A percentile compares a stretch with the other conserved stretches of the same genome.
These are phyloP conservation scores for Lichtheimia ornata DNA, from an alignment of 371 early-diverging fungal genomes.

Conservation along the genomic window DNA sequence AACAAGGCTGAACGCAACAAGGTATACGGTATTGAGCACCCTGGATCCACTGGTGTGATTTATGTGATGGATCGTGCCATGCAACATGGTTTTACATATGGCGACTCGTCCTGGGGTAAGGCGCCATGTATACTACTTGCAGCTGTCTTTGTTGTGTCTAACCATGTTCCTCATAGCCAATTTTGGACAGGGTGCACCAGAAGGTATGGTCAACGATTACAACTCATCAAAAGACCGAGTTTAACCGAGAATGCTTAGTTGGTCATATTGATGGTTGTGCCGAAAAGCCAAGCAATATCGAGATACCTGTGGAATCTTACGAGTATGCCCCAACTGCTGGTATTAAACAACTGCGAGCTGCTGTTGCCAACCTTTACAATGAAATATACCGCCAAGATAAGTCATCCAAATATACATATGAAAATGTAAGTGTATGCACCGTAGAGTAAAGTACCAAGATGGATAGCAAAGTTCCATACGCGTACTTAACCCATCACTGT, in stretches of 20 bases:
- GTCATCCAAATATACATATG: constrained; percentile 44
- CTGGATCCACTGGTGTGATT: constrained; percentile 50
- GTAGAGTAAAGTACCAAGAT: background rate
- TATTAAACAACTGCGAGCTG: constrained; percentile 39
- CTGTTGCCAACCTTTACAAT: constrained; percentile 55
- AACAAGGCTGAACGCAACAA: constrained; percentile 11
- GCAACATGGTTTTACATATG: constrained; percentile 42
- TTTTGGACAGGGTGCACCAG: constrained; percentile 61
- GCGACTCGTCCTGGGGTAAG: constrained; percentile 39
- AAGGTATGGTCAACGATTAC: constrained; percentile 29
- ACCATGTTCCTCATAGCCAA: constrained; percentile 29
- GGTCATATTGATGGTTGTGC: constrained; percentile 45
- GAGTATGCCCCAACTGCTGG: constrained; percentile 53
- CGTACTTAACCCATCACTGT: background rate
- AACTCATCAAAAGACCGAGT: background rate
- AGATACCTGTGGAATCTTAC: constrained; percentile 20
- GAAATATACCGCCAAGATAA: constrained; percentile 42
- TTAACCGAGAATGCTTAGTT: constrained; percentile 13
- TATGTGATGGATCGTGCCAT: constrained; percentile 56
- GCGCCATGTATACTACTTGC: background rate
- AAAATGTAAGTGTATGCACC: constrained; percentile 33
- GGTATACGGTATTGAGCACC: constrained; percentile 43
- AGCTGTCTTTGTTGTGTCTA: background rate
- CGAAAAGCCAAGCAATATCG: constrained; percentile 32
- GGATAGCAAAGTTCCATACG: background rate